Base-by-base conservation (phyloP, 2,329 filamentous ascomycete genomes). In the Sporothrix variecibatus region DNA sequence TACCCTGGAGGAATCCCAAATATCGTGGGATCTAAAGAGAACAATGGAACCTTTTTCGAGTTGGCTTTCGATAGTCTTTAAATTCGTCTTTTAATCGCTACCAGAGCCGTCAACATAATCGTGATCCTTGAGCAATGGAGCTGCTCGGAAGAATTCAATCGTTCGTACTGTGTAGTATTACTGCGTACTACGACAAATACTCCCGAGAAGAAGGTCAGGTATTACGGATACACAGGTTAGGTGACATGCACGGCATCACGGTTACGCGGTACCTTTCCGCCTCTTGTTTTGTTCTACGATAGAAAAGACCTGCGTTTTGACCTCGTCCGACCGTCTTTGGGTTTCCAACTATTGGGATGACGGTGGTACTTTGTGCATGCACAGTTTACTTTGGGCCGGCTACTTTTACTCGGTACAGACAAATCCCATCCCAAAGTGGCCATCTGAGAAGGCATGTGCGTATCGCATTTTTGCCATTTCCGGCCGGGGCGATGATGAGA, bases 321-420 rank as follows among this genome's bases (percentile, higher is more conserved):
- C 64, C 64, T 51, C 64, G 64, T 68, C 64, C 64, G 40, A 26
- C 60, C 60, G 34, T n/a, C n/a, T 6, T 15, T 65, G n/a, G 9
- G 34, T 31, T 3, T 43, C 34, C n/a, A 38, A 17, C 34, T 49
- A 67, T 38, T 20, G 1, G n/a, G 6, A 5, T n/a, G 20, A 65
- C 8, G 62, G 40, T 43, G 8, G n/a, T 3, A 23, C 38, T 43
- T 40, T 65, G 20, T 65, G n/a, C 34, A 20, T 60, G 6, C 20
- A 28, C 2, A 31, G 23, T 17, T 31, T 58, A 28, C 26, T n/a
- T 58, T 31, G 1, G 26, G 26, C 26, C 12, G 5, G 49, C 49
- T 53, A 9, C 12, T 17, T 58, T 58, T n/a, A n/a, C n/a, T n/a
- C n/a, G n/a, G n/a, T 5, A 11, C 28, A 15, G 20, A 43, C 40